phyloP scores from a whole-genome alignment of 2,329 filamentous ascomycete genomes.

The Celoporthe dispersa region DNA sequence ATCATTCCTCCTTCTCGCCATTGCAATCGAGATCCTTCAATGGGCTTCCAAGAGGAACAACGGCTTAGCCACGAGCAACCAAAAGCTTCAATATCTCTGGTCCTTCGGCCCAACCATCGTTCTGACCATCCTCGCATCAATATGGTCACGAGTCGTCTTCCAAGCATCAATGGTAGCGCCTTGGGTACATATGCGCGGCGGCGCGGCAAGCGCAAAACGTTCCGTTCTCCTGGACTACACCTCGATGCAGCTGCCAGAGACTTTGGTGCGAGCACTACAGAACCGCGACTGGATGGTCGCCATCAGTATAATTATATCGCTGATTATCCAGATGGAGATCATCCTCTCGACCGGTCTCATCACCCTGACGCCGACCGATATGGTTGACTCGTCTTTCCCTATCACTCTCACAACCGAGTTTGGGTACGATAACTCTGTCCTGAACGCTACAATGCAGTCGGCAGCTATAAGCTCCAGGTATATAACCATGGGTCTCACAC shows the following conservation, averaged over 20 bases:
- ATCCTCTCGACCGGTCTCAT: background rate
- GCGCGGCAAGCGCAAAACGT: background rate
- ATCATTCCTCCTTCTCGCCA: background rate
- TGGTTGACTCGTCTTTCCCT: background rate
- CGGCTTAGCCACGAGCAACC: background rate
- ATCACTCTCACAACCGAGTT: background rate
- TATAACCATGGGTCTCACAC: background rate
- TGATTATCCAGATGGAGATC: conserved; percentile 1
- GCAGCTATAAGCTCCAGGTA: background rate
- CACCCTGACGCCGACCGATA: background rate
- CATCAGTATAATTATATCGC: background rate
- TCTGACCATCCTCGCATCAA: background rate
- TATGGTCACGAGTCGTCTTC: background rate
- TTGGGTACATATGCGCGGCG: background rate
- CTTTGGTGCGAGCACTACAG: background rate
- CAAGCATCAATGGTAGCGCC: background rate
- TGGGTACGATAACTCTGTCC: background rate
- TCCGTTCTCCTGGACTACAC: background rate
- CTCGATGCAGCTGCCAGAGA: background rate
- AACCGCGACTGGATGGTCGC: conserved; percentile 1
- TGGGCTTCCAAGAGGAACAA: background rate
- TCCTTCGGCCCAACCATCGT: background rate
- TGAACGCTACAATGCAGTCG: background rate
- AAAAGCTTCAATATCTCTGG: conserved; percentile 1
- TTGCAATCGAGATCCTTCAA: background rate